These are phyloP conservation scores for Beauveria sp. DNA, from an alignment of 2,329 filamentous ascomycete genomes.

Conservation along the genomic window DNA sequence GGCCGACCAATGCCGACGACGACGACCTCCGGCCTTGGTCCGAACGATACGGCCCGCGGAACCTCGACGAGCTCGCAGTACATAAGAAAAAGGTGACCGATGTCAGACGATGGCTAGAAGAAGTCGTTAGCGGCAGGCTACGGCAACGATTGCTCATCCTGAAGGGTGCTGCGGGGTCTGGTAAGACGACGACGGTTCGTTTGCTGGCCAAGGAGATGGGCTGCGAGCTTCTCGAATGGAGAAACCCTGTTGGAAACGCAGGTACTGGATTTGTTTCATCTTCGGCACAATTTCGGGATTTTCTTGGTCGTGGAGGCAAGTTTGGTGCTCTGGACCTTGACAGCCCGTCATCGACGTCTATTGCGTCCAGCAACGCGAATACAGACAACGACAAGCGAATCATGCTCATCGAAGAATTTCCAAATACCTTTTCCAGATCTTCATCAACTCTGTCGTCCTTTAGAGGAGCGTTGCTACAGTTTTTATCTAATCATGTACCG, in stretches of 20 bases:
- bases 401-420: constrained; percentile 76
- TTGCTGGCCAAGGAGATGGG: constrained; percentile 71
- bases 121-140: constrained; percentile 58
- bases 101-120: constrained; percentile 74
- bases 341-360: constrained; percentile 21
- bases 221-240: constrained; percentile 81
- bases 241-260: constrained; percentile 62
- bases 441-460: constrained; percentile 63
- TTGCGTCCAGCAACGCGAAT: constrained; percentile 14
- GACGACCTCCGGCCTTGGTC: constrained; percentile 73
- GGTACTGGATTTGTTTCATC: constrained; percentile 60
- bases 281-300: constrained; percentile 83
- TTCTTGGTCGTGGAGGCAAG: constrained; percentile 71
- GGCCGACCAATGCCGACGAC: constrained; percentile 24
- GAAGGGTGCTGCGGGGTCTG: constrained; percentile 84
- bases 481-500: constrained; percentile 60
- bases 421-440: constrained; percentile 62
- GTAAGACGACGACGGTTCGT: constrained; percentile 82
- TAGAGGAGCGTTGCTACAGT: constrained; percentile 66
- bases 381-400: constrained; percentile 37
- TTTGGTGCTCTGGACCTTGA: constrained; percentile 62
- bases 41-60: constrained; percentile 69
- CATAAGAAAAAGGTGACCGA: constrained; percentile 92
- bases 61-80: constrained; percentile 78
- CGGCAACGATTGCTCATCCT: constrained; percentile 72